These are phyloP conservation scores for Scedosporium aurantiacum DNA, from an alignment of 2,329 filamentous ascomycete species.

Conservation along the genomic window DNA sequence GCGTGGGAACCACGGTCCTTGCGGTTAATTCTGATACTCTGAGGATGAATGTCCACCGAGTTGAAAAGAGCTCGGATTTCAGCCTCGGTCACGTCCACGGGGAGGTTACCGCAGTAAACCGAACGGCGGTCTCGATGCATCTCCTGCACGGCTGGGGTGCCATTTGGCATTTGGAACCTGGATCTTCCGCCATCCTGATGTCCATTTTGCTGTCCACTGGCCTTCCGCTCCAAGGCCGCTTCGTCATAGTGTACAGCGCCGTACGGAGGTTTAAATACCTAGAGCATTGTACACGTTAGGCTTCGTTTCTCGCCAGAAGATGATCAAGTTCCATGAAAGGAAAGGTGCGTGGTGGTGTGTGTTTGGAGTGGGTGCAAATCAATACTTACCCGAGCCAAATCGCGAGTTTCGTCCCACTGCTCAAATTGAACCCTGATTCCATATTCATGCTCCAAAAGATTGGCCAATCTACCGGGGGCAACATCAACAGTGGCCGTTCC, in stretches of 20 bases:
- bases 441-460: constrained; percentile 22
- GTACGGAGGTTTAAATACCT: background rate
- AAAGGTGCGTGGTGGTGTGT: no score
- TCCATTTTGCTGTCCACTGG: constrained; percentile 6
- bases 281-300: constrained; percentile 13
- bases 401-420: constrained; percentile 38
- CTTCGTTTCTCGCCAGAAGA: no score
- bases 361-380: background rate
- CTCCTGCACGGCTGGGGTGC: background rate
- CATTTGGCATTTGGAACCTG: background rate
- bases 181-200: no score
- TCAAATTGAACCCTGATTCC: constrained; percentile 37
- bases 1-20: constrained; percentile 16
- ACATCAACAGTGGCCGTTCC: constrained; percentile 28
- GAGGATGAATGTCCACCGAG: background rate
- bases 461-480: constrained; percentile 22
- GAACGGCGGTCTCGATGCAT: background rate
- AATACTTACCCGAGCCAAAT: constrained; percentile 34
- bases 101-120: constrained; percentile 3
- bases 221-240: constrained; percentile 2
- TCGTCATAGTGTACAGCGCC: background rate
- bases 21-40: background rate
- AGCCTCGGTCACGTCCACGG: constrained; percentile 11
- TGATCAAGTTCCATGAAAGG: no score
- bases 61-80: constrained; percentile 2